phyloP scores from a whole-genome alignment of 2,329 filamentous ascomycete genomes.

The Fusarium sororula region DNA sequence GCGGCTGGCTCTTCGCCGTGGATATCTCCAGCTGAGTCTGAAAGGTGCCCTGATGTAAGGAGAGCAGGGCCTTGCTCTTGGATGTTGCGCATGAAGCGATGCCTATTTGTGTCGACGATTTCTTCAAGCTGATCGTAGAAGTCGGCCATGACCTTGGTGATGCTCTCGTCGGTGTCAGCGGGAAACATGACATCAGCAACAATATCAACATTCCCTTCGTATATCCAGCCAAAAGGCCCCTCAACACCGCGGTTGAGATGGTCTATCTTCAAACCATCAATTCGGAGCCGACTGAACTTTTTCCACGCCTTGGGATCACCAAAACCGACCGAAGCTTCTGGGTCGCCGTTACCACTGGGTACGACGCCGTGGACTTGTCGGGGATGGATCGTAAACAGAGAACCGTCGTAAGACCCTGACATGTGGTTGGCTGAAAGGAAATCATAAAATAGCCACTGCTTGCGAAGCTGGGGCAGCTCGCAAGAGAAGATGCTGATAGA shows the following conservation, averaged over 20 bases:
- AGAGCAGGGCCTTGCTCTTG: conserved; percentile 41
- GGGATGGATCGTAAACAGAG: conserved; percentile 95
- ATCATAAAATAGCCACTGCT: conserved; percentile 98
- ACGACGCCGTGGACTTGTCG: conserved; percentile 86
- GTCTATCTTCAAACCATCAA: conserved; percentile 93
- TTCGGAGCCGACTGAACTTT: conserved; percentile 90
- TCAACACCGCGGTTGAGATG: conserved; percentile 93
- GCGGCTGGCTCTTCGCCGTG: conserved; percentile 5
- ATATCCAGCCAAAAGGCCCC: conserved; percentile 97
- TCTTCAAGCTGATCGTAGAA: conserved; percentile 97
- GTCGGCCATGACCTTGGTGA: conserved; percentile 94
- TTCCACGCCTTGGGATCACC: conserved; percentile 84
- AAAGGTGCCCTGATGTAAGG: conserved; percentile 47
- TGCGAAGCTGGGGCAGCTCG: conserved; percentile 89
- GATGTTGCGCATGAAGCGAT: conserved; percentile 66
- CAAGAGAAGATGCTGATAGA: conserved; percentile 95
- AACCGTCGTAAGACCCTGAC: conserved; percentile 94
- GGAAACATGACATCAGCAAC: conserved; percentile 96
- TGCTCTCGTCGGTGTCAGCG: conserved; percentile 83
- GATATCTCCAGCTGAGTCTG: conserved; percentile 40
- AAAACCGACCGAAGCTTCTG: conserved; percentile 62
- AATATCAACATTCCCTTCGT: conserved; percentile 96
- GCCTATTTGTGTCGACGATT: conserved; percentile 82
- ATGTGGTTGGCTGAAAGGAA: conserved; percentile 95
- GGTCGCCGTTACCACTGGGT: conserved; percentile 60